Evolutionary conservation across 768 basidiomycete genomes (phyloP).

Genomic region (Auricularia sp.): DNA sequence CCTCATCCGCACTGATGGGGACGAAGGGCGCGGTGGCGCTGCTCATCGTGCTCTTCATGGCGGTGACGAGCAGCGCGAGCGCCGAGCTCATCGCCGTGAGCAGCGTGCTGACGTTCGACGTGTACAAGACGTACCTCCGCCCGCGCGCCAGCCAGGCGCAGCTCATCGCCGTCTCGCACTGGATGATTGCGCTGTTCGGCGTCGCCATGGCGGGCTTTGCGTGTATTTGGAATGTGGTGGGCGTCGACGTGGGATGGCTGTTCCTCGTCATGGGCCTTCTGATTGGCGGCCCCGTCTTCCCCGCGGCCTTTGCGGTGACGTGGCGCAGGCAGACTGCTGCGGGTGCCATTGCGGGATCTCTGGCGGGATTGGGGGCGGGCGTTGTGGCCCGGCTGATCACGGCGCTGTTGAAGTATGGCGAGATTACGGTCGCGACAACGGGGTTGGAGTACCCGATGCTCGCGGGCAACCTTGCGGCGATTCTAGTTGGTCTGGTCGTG

Average conservation of each 20-base stretch:
- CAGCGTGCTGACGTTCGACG: conserved; percentile 17
- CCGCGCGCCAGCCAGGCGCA: conserved; percentile 20
- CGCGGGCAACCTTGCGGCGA: conserved; percentile 19
- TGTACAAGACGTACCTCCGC: conserved; percentile 30
- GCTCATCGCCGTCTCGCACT: conserved; percentile 13
- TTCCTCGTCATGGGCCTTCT: conserved; percentile 18
- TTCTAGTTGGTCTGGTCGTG: conserved; percentile 16
- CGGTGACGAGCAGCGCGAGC: conserved; percentile 36
- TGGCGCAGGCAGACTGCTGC: conserved; percentile 16
- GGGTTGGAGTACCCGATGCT: conserved; percentile 17
- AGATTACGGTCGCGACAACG: conserved; percentile 17
- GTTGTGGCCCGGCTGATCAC: conserved; percentile 19
- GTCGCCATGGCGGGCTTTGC: conserved; percentile 21
- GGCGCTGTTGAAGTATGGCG: conserved; percentile 12
- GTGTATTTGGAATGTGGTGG: conserved; percentile 16
- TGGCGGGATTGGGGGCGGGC: conserved; percentile 18
- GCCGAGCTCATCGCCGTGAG: conserved; percentile 37
- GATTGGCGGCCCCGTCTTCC: conserved; percentile 16
- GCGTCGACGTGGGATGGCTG: conserved; percentile 22
- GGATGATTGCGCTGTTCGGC: conserved; percentile 15
- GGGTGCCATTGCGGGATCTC: conserved; percentile 17
- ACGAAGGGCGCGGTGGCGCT: conserved; percentile 34
- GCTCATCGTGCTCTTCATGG: conserved; percentile 39
- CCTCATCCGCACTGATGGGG: conserved; percentile 36
- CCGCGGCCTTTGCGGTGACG: conserved; percentile 12